These are phyloP conservation scores for Pistacia integerrima DNA, from an alignment of 345 rosid species.

Conservation along the genomic window DNA sequence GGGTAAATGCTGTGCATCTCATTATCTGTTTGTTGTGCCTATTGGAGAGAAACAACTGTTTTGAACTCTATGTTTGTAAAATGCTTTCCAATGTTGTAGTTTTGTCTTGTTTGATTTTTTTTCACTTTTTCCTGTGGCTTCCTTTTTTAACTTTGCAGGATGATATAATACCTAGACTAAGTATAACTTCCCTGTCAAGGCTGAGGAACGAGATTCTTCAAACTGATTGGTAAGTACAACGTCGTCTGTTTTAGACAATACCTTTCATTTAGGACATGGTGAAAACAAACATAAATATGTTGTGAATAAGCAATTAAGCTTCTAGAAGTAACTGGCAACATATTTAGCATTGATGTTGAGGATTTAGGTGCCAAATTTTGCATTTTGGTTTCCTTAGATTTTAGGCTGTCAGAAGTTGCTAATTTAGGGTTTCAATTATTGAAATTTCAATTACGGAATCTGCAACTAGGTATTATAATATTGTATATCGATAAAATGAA, in stretches of 20 bases:
- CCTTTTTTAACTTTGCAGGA: conserved; percentile 47
- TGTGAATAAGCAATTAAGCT: not conserved
- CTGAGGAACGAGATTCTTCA: conserved; percentile 82
- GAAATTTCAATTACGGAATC: not conserved
- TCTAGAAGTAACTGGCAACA: not conserved
- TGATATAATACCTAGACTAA: conserved; percentile 82
- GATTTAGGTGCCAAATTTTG: not conserved
- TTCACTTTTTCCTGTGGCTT: not conserved
- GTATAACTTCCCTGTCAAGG: conserved; percentile 72
- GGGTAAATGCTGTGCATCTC: conserved; percentile 22
- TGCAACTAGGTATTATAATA: not conserved
- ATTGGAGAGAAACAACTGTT: not conserved
- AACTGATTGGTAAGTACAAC: conserved; percentile 76
- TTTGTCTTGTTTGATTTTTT: not conserved
- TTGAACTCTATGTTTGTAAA: not conserved
- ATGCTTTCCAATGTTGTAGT: conserved; percentile 1
- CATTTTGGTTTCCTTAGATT: not conserved
- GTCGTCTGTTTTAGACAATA: not conserved
- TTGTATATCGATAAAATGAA: not conserved
- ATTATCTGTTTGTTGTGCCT: conserved; percentile 6
- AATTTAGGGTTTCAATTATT: not conserved
- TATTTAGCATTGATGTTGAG: not conserved
- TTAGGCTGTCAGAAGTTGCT: not conserved
- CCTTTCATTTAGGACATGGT: not conserved
- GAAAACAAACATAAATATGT: not conserved